Evolutionary conservation across 495 filamentous ascomycete species (phyloP), one percentile per base, ranked within the genome.

Genomic region (Symbiotaphrina buchneri): DNA sequence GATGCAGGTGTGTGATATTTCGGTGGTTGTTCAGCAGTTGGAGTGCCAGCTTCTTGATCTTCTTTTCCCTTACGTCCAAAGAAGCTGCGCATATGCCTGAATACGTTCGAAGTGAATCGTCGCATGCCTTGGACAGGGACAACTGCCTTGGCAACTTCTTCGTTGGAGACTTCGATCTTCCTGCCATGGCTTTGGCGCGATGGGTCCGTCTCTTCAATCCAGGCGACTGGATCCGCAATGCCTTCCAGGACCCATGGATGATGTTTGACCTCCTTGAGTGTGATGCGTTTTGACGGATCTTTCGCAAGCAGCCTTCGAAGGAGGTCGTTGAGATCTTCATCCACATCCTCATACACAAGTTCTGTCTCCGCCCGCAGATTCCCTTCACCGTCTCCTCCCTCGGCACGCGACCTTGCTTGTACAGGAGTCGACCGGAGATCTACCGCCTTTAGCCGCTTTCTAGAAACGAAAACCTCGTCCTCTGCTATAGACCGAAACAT

Each of bases 171-270:
- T 46, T 93, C 75, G 40, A 99, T 95, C 54, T 70, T 79, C 51
- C 79, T 74, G 37, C 82, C 82, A 32, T 83, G 71, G 35, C 72
- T 75, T 36, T 74, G 73, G 18, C 70, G 63, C 15, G 62, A 71
- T 4, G 85, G 83, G 47, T 99, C 90, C 4, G 81, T 93, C 34
- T 93, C 79, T 40, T 94, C 82, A 10, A 95, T 65, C 87, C 87
- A 99, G 2, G 57, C 53, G 15, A 64, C 54, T 26, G 73, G 66
- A 39, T 92, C 73, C 19, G 63, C 53, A 27, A 99, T 65, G 26
- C 73, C 85, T 27, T 70, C 49, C n/a, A 84, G 58, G 21, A 93
- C 74, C 83, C 87, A 99, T n/a, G 77, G 74, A 43, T 99, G 87
- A 33, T 74, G 78, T 47, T 95, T 95, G 41, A 94, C 85, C 42